Conservation (phyloP, 495 filamentous ascomycete species). For the Penicillium bovifimosum region DNA sequence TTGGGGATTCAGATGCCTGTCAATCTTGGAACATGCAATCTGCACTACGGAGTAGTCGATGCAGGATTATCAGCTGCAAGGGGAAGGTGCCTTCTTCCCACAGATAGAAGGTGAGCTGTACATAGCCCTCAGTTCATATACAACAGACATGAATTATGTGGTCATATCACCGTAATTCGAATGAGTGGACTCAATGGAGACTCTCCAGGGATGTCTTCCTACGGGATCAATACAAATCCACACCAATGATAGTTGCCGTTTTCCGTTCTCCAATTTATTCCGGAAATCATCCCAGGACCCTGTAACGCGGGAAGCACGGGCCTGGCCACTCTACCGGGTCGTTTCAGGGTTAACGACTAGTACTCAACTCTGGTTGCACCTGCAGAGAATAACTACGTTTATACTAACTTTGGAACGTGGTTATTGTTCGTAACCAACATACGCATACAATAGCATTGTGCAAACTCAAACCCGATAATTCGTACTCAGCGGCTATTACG, state of each 20-base stretch:
- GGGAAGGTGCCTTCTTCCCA: background rate
- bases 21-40: background rate
- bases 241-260: background rate
- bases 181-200: background rate
- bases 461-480: too few relatives aligned
- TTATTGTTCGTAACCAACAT: too few relatives aligned
- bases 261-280: conserved; percentile 7
- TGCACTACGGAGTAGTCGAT: too few relatives aligned
- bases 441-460: too few relatives aligned
- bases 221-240: background rate
- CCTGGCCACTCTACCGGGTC: conserved; percentile 29
- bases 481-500: too few relatives aligned
- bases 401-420: background rate
- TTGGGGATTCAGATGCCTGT: background rate
- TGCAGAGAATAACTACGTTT: too few relatives aligned
- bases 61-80: background rate
- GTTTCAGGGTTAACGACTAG: too few relatives aligned
- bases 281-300: conserved; percentile 6
- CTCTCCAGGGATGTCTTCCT: background rate
- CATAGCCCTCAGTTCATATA: too few relatives aligned
- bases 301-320: conserved; percentile 33
- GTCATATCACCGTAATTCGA: background rate
- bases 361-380: conserved; percentile 10
- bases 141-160: background rate
- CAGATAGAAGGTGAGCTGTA: background rate